Percentiles rank a stretch among this genome's conserved stretches.
Evolutionary conservation across 139 green algal species (phyloP).

Genomic region (Micromonas commoda): DNA sequence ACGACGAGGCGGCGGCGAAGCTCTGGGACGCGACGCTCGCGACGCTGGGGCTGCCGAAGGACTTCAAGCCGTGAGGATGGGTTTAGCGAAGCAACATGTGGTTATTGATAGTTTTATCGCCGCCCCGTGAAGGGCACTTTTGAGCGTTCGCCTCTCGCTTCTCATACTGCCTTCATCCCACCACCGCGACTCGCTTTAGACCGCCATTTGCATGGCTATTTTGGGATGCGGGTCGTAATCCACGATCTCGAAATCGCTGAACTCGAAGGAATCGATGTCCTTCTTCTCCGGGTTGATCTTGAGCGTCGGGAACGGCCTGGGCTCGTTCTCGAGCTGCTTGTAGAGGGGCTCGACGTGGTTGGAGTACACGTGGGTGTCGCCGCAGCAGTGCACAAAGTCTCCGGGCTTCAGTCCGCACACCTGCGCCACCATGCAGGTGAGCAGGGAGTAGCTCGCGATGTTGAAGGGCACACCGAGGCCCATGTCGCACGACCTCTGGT

Average conservation of each 20-base stretch:
- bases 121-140: no score
- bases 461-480: conserved; percentile 99
- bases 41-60: neutral
- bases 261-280: conserved; percentile 84
- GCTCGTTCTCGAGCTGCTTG: conserved; percentile 80
- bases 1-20: neutral
- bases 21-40: neutral
- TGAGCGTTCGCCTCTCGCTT: neutral
- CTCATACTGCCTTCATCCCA: no score
- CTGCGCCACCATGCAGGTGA: conserved; percentile 90
- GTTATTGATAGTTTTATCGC: no score
- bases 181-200: no score
- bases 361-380: conserved; percentile 94
- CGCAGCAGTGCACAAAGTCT: conserved; percentile 92
- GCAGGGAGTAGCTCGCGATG: conserved; percentile 93
- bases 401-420: conserved; percentile 66
- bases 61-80: neutral
- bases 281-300: conserved; percentile 75
- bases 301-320: conserved; percentile 73
- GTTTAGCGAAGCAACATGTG: no score
- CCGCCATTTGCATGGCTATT: conserved; percentile 97
- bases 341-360: conserved; percentile 96
- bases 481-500: conserved; percentile 94
- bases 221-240: conserved; percentile 87
- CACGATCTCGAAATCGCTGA: conserved; percentile 82